Evolutionary conservation across 495 filamentous ascomycete species (phyloP), one percentile per base, ranked within the genome.

Genomic region (Xylaria curta): DNA sequence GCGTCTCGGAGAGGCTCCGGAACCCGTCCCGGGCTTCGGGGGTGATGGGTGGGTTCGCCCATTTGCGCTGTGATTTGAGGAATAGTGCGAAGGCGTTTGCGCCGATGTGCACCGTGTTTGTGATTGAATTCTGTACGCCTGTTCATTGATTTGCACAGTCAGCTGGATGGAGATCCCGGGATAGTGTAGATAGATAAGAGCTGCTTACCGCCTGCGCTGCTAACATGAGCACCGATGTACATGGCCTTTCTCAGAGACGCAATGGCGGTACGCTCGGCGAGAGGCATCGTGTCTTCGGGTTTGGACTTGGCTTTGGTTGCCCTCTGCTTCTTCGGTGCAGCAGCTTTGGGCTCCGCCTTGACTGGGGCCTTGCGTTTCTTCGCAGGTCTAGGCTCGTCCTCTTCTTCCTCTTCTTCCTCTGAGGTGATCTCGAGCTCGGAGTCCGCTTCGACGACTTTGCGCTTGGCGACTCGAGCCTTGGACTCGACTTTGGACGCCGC

Each of bases 71-170:
- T 0, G 92, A 96, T 78, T 98, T 98, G 68, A 98, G 87, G 81
- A 99, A 99, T 26, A 98, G 82, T 17, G 96, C 96, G 73, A 98
- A 96, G 26, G 94, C 89, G 77, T 99, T 99, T 28, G 91, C 94
- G 68, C 95, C 94, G 71, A 97, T 94, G 28, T 94, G 85, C 10
- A 91, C 79, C 71, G 90, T 89, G 76, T 98, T 98, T 9, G 86
- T 85, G 68, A 98, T 88, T 0, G 95, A 86, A 77, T 98, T 97
- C 71, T 98, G 94, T 3, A 98, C 92, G 24, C 95, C 92, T 62
- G 38, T 31, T 2, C 19, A 13, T 24, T 26, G 1, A 31, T 31
- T 38, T n/a, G 42, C 1, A 26, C 4, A 17, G n/a, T 42, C 3
- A 67, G 33, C 47, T 19, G 33, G 54, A 26, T 36, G 21, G 12